Conservation (phyloP, 2,329 filamentous ascomycete species). For the Xylaria multiplex region DNA sequence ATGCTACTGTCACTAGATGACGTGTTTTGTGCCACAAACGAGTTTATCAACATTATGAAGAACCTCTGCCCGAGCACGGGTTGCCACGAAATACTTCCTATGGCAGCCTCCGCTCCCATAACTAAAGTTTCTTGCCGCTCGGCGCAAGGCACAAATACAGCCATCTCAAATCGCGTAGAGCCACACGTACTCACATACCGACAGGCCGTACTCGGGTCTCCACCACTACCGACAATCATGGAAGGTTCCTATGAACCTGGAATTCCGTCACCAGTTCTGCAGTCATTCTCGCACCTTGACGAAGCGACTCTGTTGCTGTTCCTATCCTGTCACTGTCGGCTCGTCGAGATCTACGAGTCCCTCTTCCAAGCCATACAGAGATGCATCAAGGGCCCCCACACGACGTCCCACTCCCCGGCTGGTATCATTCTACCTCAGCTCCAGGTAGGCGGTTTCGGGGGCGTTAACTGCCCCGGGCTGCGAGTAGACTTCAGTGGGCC, state of each 20-base stretch:
- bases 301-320: constrained; percentile 24
- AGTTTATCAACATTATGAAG: constrained; percentile 22
- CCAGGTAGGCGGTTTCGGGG: constrained; percentile 20
- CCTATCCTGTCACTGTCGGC: constrained; percentile 34
- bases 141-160: background rate
- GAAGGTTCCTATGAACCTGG: background rate
- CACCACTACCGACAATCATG: too few relatives aligned
- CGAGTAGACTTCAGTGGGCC: constrained; percentile 29
- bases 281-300: constrained; percentile 17
- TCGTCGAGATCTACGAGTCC: constrained; percentile 28
- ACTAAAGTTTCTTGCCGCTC: background rate
- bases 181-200: background rate
- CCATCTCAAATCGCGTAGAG: background rate
- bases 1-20: constrained; percentile 25
- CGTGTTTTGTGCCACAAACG: constrained; percentile 25
- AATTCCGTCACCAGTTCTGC: background rate
- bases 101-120: background rate
- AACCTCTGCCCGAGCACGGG: background rate
- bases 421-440: constrained; percentile 29
- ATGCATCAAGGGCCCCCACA: constrained; percentile 14
- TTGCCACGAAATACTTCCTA: background rate
- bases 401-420: background rate
- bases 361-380: constrained; percentile 26
- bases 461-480: constrained; percentile 23
- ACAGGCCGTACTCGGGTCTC: too few relatives aligned